Conservation (phyloP, 192 early-diverging fungal genomes). For the Backusella macrospora region DNA sequence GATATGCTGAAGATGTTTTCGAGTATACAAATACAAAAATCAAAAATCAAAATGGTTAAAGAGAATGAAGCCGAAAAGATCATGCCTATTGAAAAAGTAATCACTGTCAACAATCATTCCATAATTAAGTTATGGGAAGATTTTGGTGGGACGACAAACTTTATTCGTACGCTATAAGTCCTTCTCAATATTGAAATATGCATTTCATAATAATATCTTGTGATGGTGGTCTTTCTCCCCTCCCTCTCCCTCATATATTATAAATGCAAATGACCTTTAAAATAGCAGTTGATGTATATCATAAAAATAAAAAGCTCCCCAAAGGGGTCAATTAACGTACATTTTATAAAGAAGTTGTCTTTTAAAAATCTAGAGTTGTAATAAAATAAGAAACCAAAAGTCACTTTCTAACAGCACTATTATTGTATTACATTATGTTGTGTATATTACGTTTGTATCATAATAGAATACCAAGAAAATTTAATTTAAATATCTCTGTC, state of each 20-base stretch:
- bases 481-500: too few relatives aligned
- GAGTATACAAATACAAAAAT: conserved; percentile 19
- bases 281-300: neutral
- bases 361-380: too few relatives aligned
- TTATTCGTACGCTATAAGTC: conserved; percentile 20
- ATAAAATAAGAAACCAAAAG: conserved; percentile 22
- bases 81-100: conserved; percentile 23
- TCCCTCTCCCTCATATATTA: conserved; percentile 12
- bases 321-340: conserved; percentile 12
- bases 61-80: conserved; percentile 10
- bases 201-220: conserved; percentile 16
- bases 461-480: too few relatives aligned
- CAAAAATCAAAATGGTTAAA: conserved; percentile 20
- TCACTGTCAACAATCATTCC: conserved; percentile 6
- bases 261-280: conserved; percentile 11
- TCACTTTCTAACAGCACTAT: conserved; percentile 21
- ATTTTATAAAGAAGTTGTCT: conserved; percentile 4
- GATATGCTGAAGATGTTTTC: conserved; percentile 21
- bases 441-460: conserved; percentile 6
- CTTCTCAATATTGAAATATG: conserved; percentile 20
- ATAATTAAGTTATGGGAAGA: conserved; percentile 22
- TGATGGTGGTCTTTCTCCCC: conserved; percentile 13
- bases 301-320: conserved; percentile 12
- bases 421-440: conserved; percentile 5
- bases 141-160: conserved; percentile 19